Evolutionary conservation across 2,329 filamentous ascomycete species (phyloP).

Genomic region (Scopulariopsis brevicaulis): DNA sequence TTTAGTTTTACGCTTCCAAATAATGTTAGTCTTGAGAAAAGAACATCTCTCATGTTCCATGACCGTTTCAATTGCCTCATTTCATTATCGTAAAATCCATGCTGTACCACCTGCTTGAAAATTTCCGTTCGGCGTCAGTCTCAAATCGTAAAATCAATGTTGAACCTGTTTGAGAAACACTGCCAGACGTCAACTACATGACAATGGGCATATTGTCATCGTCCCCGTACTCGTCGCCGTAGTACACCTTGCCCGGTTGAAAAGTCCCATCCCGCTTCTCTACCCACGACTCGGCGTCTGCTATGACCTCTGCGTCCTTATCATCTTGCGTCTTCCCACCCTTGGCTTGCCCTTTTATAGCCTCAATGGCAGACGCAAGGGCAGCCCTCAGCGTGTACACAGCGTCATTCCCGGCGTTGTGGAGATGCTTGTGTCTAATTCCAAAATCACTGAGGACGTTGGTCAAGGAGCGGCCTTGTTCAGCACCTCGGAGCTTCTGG

Average conservation of each 20-base stretch:
- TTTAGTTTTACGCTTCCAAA: slow-evolving; percentile 7
- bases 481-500: slow-evolving; percentile 44
- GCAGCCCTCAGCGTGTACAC: slow-evolving; percentile 67
- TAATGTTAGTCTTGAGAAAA: background rate
- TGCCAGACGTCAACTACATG: background rate
- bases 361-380: slow-evolving; percentile 28
- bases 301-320: background rate
- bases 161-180: background rate
- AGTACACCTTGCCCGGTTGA: background rate
- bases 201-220: background rate
- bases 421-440: slow-evolving; percentile 53
- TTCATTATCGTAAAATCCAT: background rate
- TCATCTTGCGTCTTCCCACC: background rate
- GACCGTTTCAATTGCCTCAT: background rate
- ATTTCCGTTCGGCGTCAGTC: too few species aligned
- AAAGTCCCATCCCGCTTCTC: background rate
- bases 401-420: slow-evolving; percentile 84
- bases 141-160: too few species aligned
- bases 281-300: background rate
- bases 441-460: slow-evolving; percentile 52
- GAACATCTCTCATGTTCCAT: background rate
- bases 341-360: background rate
- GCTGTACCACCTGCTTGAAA: too few species aligned
- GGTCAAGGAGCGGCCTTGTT: slow-evolving; percentile 43
- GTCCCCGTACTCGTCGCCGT: background rate